Percentiles rank a stretch among this genome's conserved stretches.
Evolutionary conservation across 2,329 filamentous ascomycete species (phyloP).

Genomic region (Paramyrothecium sp.): DNA sequence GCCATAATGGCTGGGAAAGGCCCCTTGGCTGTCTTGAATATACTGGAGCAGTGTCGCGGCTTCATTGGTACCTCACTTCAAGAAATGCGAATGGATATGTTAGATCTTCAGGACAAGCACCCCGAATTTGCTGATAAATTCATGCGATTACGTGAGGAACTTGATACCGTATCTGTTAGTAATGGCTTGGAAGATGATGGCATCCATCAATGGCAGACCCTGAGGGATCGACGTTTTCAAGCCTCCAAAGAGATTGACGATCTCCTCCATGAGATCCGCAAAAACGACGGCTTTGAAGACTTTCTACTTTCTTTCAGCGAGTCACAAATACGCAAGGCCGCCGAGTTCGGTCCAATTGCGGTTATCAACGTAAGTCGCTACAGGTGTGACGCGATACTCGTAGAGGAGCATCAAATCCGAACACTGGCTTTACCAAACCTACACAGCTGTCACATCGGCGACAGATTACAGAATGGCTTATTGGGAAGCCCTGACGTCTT

Average conservation of each 20-base stretch:
- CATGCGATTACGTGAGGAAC: background rate
- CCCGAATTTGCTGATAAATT: constrained; percentile 1
- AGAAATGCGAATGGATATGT: constrained; percentile 1
- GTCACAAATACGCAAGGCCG: background rate
- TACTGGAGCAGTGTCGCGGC: constrained; percentile 7
- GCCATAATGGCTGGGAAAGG: background rate
- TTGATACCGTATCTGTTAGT: background rate
- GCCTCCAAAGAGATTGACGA: background rate
- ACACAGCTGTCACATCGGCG: constrained; percentile 10
- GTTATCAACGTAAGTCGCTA: constrained; percentile 1
- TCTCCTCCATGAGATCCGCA: constrained; percentile 1
- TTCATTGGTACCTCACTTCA: constrained; percentile 3
- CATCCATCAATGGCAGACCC: too few relatives aligned
- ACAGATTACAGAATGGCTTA: too few relatives aligned
- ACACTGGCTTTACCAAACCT: constrained; percentile 8
- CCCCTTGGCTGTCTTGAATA: background rate
- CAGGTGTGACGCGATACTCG: constrained; percentile 5
- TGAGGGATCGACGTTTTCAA: too few relatives aligned
- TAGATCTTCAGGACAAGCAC: background rate
- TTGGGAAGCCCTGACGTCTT: too few relatives aligned
- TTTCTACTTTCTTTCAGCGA: constrained; percentile 18
- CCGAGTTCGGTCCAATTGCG: background rate
- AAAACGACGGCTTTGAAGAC: constrained; percentile 14
- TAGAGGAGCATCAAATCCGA: constrained; percentile 1
- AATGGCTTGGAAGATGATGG: too few relatives aligned